Conservation (phyloP, 2,329 filamentous ascomycete genomes). For the Colletotrichum graminicola region DNA sequence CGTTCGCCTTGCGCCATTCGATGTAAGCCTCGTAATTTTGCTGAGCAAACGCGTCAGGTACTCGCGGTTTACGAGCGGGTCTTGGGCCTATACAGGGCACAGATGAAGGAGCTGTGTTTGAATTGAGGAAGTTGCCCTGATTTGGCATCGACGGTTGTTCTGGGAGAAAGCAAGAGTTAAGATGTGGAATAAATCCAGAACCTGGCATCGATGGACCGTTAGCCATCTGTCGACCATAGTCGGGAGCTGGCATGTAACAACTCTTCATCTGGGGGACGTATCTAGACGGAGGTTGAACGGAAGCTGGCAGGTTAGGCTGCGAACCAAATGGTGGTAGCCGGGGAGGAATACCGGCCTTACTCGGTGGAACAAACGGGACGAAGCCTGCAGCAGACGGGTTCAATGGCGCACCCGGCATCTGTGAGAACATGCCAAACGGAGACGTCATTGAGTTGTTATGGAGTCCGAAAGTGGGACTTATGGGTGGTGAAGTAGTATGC, state of each 20-base stretch:
- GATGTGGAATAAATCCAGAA: background rate
- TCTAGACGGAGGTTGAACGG: background rate
- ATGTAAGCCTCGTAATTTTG: constrained; percentile 62
- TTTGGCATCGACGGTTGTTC: background rate
- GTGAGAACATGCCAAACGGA: background rate
- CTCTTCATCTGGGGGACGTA: background rate
- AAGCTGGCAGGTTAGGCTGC: background rate
- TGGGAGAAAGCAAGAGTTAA: background rate
- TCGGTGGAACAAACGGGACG: background rate
- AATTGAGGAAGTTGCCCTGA: constrained; percentile 3
- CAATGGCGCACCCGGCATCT: background rate
- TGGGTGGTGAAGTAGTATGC: background rate
- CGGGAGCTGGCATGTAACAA: constrained; percentile 41
- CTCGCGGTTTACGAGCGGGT: constrained; percentile 56
- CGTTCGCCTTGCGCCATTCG: constrained; percentile 62
- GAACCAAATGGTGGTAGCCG: background rate
- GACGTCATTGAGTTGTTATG: background rate
- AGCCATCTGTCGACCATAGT: constrained; percentile 46
- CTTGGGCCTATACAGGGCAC: constrained; percentile 24
- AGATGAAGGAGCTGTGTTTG: background rate
- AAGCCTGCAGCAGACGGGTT: constrained; percentile 2
- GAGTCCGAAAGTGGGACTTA: background rate
- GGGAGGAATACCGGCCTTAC: background rate
- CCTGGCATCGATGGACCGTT: background rate
- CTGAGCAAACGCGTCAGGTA: constrained; percentile 56